Base-by-base conservation (phyloP, 805 yeast species). In the Kodamaea kakaduensis region DNA sequence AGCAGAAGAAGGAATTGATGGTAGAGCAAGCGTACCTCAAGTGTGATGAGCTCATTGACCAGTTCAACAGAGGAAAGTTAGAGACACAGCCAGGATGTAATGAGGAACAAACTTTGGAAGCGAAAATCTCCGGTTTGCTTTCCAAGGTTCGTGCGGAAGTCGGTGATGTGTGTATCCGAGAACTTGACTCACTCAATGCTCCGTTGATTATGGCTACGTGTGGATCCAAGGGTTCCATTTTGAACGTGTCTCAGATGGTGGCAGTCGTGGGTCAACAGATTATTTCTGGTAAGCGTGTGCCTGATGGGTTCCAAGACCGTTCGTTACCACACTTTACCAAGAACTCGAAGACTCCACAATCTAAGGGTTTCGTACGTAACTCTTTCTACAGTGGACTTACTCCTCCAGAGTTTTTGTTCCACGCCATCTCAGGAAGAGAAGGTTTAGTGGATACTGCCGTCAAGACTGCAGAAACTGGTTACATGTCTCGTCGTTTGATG, bases 221-320 rank as follows among this genome's bases (percentile, higher is more conserved):
- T 74, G 99, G 99, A 50, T 90, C 97, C 26, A 93, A 93, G 61
- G 99, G 99, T 63, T 93, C 97, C 25, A 88, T 96, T 0, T 75
- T 94, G 44, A 93, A 93, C 61, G 98, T 93, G 19, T 93, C 98
- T 9, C 99, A 93, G 69, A 93, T 93, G 99, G 97, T 93, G 73
- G 99, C 99, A 0, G 96, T 90, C 57, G 98, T 93, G 18, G 98
- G 98, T 37, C 99, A 93, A 67, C 99, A 93, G 64, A 93, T 93
- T 69, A 93, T 93, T 49, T 81, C 96, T 3, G 99, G 99, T 62
- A 85, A 87, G 58, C 95, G 99, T 75, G 98, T 93, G 43, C 97
- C 98, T 16, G 96, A 93, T 71, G 99, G 99, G n/a, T 93, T 93
- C 74, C 97, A 93, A 62, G 97, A 93, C 65, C 80, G 99, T 63